Evolutionary conservation across 2,329 filamentous ascomycete species (phyloP).

Genomic region (Pseudogymnoascus sp.): DNA sequence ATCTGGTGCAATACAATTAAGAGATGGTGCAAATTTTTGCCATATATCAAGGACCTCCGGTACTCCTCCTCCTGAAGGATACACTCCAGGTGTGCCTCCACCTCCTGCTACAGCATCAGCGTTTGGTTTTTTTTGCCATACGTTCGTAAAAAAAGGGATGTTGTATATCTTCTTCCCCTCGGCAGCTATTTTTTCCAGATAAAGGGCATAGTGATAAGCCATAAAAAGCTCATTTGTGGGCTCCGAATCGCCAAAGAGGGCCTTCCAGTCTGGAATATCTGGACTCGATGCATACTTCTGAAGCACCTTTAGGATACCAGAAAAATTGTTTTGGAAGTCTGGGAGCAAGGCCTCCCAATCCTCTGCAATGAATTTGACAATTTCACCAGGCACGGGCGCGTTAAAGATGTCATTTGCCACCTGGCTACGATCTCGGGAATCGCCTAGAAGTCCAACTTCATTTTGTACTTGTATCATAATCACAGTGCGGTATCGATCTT

Average conservation of each 20-base stretch:
- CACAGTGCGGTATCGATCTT: slow-evolving; percentile 32
- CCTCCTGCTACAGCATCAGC: slow-evolving; percentile 23
- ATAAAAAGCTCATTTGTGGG: too few species aligned
- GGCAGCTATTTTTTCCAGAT: too few species aligned
- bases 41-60: slow-evolving; percentile 39
- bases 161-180: too few species aligned
- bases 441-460: slow-evolving; percentile 43
- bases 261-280: too few species aligned
- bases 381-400: slow-evolving; percentile 30
- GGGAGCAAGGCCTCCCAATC: slow-evolving; percentile 25
- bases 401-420: slow-evolving; percentile 36
- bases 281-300: too few species aligned
- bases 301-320: not conserved
- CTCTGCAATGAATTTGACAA: slow-evolving; percentile 26
- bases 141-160: too few species aligned
- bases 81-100: slow-evolving; percentile 36
- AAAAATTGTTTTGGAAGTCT: slow-evolving; percentile 15
- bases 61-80: slow-evolving; percentile 40
- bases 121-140: too few species aligned
- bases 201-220: too few species aligned
- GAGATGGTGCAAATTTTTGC: slow-evolving; percentile 33
- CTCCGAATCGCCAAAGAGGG: too few species aligned
- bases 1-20: slow-evolving; percentile 42
- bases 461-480: slow-evolving; percentile 53
- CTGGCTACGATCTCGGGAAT: slow-evolving; percentile 40